Evolutionary conservation across 1,139 yeast genomes (phyloP).

Genomic region (Torulaspora globosa): DNA sequence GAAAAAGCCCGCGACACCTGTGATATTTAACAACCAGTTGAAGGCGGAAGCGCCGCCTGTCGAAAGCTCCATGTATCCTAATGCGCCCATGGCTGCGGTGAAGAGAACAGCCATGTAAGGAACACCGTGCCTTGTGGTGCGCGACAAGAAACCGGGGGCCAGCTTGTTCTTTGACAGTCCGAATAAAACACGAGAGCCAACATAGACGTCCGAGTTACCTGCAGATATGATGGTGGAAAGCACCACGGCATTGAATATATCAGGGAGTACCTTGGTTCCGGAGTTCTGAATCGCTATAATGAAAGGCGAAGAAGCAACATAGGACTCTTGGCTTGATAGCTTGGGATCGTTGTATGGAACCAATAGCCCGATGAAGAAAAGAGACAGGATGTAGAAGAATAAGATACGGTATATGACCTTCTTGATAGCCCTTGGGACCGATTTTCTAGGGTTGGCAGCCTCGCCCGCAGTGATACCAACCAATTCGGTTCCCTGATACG

Average conservation of each 20-base stretch:
- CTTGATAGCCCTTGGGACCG: constrained; percentile 81
- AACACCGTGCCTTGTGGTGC: constrained; percentile 59
- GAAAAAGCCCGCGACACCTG: constrained; percentile 71
- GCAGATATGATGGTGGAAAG: constrained; percentile 68
- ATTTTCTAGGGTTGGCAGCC: constrained; percentile 70
- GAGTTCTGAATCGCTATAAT: constrained; percentile 60
- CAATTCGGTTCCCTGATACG: constrained; percentile 81
- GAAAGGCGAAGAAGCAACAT: constrained; percentile 72
- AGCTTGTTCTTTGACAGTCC: constrained; percentile 59
- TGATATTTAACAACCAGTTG: constrained; percentile 76
- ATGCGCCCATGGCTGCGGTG: constrained; percentile 59
- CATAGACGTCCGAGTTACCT: constrained; percentile 75
- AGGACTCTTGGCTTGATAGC: constrained; percentile 43
- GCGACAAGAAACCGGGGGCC: constrained; percentile 55
- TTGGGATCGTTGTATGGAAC: constrained; percentile 73
- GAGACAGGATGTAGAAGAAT: constrained; percentile 72
- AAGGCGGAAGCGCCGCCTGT: constrained; percentile 64
- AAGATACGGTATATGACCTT: constrained; percentile 78
- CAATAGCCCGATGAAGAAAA: constrained; percentile 75
- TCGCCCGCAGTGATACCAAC: constrained; percentile 91
- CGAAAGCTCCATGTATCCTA: constrained; percentile 63
- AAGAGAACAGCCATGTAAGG: constrained; percentile 57
- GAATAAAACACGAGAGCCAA: constrained; percentile 68
- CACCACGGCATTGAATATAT: constrained; percentile 73
- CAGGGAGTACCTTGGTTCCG: constrained; percentile 65